phyloP scores from a whole-genome alignment of 371 early-diverging fungal genomes.

The Mortierella sp. region DNA sequence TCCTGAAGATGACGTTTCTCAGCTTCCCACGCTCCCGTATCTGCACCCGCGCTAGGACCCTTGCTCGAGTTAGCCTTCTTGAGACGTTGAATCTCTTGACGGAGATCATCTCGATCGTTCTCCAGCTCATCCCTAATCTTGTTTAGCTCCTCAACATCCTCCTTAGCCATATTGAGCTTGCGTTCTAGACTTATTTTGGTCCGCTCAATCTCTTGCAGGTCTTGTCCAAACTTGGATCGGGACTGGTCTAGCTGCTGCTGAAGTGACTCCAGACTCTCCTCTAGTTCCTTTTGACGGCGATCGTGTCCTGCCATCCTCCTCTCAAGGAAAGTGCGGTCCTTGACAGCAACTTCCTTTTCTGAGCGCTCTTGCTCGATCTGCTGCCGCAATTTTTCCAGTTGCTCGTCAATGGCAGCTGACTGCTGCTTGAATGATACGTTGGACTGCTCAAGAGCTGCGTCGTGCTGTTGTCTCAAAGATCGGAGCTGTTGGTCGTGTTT shows the following conservation, averaged over 20 bases:
- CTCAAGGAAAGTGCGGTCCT: slow-evolving; percentile 50
- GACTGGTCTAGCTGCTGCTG: slow-evolving; percentile 45
- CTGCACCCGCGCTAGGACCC: slow-evolving; percentile 9
- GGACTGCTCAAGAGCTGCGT: slow-evolving; percentile 15
- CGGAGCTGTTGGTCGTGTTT: slow-evolving; percentile 39
- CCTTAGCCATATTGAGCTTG: slow-evolving; percentile 42
- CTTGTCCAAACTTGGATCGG: slow-evolving; percentile 41
- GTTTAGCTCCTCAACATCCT: slow-evolving; percentile 49
- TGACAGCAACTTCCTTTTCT: slow-evolving; percentile 48
- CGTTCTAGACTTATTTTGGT: slow-evolving; percentile 44
- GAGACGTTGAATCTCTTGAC: slow-evolving; percentile 50
- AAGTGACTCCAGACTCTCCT: slow-evolving; percentile 30
- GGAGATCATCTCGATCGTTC: slow-evolving; percentile 53
- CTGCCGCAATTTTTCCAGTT: slow-evolving; percentile 38
- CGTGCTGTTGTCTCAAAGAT: slow-evolving; percentile 29
- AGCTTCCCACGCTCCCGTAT: slow-evolving; percentile 42
- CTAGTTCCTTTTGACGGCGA: slow-evolving; percentile 48
- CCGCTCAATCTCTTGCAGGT: slow-evolving; percentile 48
- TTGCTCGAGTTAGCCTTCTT: slow-evolving; percentile 20
- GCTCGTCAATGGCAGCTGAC: slow-evolving; percentile 22
- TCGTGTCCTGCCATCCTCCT: slow-evolving; percentile 48
- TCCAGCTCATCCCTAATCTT: slow-evolving; percentile 49
- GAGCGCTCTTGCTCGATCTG: slow-evolving; percentile 38
- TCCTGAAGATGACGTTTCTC: slow-evolving; percentile 26
- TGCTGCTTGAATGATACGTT: slow-evolving; percentile 5